Conservation (phyloP, 1,139 yeast species). For the Suhomyces guaymorum region DNA sequence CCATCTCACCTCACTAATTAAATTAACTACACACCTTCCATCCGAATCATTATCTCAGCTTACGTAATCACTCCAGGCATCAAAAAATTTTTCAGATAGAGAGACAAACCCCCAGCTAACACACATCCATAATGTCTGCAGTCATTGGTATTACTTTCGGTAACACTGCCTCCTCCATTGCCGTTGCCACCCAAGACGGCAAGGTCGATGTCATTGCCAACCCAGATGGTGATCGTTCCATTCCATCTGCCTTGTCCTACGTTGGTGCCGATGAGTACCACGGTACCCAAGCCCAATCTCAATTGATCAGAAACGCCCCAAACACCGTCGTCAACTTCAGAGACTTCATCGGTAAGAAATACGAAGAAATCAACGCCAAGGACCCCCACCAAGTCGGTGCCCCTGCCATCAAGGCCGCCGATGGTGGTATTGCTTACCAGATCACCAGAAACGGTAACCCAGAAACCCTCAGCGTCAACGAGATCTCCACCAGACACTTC, state of each 20-base stretch:
- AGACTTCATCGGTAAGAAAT: constrained; percentile 82
- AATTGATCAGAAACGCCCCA: constrained; percentile 83
- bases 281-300: constrained; percentile 94
- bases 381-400: constrained; percentile 65
- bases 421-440: constrained; percentile 71
- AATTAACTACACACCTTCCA: too few relatives aligned
- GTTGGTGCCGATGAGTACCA: constrained; percentile 95
- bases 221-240: constrained; percentile 98
- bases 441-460: constrained; percentile 50
- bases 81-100: constrained; percentile 8
- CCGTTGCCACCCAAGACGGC: constrained; percentile 83
- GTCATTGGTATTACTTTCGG: constrained; percentile 97
- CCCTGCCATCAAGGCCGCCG: constrained; percentile 63
- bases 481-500: constrained; percentile 82
- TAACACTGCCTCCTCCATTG: constrained; percentile 93
- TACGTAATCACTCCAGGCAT: constrained; percentile 6
- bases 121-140: constrained; percentile 32
- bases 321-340: constrained; percentile 91
- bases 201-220: constrained; percentile 96
- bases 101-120: constrained; percentile 1
- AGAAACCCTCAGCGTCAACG: constrained; percentile 63
- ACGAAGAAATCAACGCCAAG: constrained; percentile 61
- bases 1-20: not conserved
- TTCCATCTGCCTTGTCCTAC: constrained; percentile 89
- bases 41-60: too few relatives aligned